These are phyloP conservation scores for Cladosporium sp. DNA, from an alignment of 2,329 filamentous ascomycete species.

Conservation along the genomic window DNA sequence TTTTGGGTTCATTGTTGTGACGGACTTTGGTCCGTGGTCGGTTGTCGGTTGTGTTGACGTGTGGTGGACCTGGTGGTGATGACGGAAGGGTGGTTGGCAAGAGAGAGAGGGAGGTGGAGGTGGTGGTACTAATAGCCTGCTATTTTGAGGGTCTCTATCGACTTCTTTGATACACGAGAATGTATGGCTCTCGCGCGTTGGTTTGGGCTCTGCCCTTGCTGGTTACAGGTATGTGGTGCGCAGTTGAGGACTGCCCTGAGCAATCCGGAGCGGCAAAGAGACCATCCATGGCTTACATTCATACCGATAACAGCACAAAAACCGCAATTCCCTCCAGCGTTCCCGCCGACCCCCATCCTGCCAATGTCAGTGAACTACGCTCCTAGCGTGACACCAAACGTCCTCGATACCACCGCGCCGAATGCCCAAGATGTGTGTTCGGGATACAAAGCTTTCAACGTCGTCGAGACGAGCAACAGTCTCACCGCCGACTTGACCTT, in stretches of 20 bases:
- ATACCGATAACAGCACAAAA: slow-evolving; percentile 23
- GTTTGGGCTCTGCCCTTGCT: slow-evolving; percentile 3
- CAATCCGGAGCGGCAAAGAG: background rate
- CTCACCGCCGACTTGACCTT: slow-evolving; percentile 33
- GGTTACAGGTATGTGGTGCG: background rate
- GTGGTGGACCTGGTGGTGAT: background rate
- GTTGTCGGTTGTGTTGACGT: background rate
- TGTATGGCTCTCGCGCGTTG: background rate
- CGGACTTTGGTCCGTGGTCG: background rate
- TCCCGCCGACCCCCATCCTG: slow-evolving; percentile 30
- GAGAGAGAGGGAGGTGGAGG: background rate
- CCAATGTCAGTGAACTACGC: slow-evolving; percentile 27
- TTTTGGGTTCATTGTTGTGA: background rate
- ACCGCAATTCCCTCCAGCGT: slow-evolving; percentile 31
- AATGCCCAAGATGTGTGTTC: slow-evolving; percentile 32
- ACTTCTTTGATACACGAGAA: background rate
- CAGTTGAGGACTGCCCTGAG: background rate
- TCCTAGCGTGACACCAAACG: slow-evolving; percentile 30
- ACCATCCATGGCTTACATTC: background rate
- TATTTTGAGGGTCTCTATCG: background rate
- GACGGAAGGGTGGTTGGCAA: background rate
- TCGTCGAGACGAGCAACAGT: slow-evolving; percentile 26
- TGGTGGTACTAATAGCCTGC: background rate
- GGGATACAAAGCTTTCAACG: slow-evolving; percentile 35
- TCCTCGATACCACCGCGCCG: slow-evolving; percentile 29